A percentile compares a stretch with the other conserved stretches of the same genome.
Conservation (phyloP, 768 basidiomycete species). For the Clitopilus hobsonii region DNA sequence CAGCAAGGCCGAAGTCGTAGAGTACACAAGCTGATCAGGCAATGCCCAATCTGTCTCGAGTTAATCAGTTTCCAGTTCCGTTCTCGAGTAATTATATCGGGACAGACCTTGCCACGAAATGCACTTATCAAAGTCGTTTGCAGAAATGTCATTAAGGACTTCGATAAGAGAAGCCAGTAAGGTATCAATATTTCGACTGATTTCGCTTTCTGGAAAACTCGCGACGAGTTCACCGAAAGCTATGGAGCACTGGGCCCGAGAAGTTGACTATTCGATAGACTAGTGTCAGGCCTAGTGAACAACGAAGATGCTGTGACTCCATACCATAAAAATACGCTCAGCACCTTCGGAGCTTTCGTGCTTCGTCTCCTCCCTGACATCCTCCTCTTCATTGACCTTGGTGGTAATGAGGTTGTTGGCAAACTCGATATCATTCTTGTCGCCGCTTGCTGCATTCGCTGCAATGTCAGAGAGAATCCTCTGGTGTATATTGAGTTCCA, state of each 20-base stretch:
- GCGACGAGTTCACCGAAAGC: constrained; percentile 78
- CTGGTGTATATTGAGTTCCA: constrained; percentile 77
- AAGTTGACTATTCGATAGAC: constrained; percentile 46
- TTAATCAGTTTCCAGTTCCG: too few relatives aligned
- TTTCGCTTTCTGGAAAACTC: constrained; percentile 52
- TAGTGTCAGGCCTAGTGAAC: background rate
- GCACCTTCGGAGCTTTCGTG: constrained; percentile 13
- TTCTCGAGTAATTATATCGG: too few relatives aligned
- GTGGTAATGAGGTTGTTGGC: constrained; percentile 51
- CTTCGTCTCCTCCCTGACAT: constrained; percentile 19
- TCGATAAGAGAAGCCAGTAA: constrained; percentile 59
- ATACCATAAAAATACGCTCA: constrained; percentile 9
- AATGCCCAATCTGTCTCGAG: constrained; percentile 79
- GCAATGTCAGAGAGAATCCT: constrained; percentile 74
- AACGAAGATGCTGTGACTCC: constrained; percentile 5
- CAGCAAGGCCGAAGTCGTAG: constrained; percentile 73
- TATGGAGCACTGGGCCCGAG: constrained; percentile 73
- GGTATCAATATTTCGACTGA: constrained; percentile 44
- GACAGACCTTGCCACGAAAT: constrained; percentile 74
- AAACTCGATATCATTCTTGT: constrained; percentile 30
- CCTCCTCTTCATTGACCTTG: constrained; percentile 19
- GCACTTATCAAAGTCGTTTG: constrained; percentile 72
- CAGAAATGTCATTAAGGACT: constrained; percentile 67
- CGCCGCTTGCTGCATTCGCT: constrained; percentile 42
- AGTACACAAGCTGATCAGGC: constrained; percentile 79